These are phyloP conservation scores for Gossypium stocksii DNA, from an alignment of 345 rosid genomes.

Conservation along the genomic window DNA sequence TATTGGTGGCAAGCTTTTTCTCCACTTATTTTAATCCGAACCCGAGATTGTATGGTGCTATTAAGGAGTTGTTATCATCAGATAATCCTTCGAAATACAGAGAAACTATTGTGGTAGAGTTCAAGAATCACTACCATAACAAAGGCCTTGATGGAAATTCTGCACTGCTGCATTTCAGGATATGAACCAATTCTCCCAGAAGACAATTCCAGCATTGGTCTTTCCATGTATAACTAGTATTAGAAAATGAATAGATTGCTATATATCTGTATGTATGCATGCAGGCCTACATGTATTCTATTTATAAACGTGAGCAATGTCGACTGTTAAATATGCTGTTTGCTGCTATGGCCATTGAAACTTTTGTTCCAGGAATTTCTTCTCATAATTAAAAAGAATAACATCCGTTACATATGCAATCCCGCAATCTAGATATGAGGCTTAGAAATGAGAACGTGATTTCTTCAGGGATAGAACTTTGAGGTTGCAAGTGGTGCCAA, in stretches of 20 bases:
- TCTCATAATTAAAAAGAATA: neutral
- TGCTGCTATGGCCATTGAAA: neutral
- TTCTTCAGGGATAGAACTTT: neutral
- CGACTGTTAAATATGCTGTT: neutral
- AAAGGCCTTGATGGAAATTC: constrained; percentile 25
- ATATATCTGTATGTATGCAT: neutral
- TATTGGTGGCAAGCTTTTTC: too few species aligned
- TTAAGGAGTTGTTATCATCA: too few species aligned
- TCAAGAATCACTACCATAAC: neutral
- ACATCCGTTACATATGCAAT: neutral
- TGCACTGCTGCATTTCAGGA: constrained; percentile 9
- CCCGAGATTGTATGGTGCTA: too few species aligned
- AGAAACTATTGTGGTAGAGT: constrained; percentile 15
- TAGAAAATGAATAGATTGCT: too few species aligned
- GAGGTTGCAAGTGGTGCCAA: neutral
- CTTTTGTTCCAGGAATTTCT: neutral
- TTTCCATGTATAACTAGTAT: neutral
- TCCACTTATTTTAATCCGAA: too few species aligned
- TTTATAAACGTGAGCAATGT: neutral
- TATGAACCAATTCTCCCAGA: neutral
- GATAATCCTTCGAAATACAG: constrained; percentile 6
- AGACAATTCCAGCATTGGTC: neutral
- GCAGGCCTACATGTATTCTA: neutral
- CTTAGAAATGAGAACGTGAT: neutral
- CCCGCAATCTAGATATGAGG: neutral